Conservation (phyloP, 495 filamentous ascomycete genomes). For the Aspergillus baeticus region DNA sequence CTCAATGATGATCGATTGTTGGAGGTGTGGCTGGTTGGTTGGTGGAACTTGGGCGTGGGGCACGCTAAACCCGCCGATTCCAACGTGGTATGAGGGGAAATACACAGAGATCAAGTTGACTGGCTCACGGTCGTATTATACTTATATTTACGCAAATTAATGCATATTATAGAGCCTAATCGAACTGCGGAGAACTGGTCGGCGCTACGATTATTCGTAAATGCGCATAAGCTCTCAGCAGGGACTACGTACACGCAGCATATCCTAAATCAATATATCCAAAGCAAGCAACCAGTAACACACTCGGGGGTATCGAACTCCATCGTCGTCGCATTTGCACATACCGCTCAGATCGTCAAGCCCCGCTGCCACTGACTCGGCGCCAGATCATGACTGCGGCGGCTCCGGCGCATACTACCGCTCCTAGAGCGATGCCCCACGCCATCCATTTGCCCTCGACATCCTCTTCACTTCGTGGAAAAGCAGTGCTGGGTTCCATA, state of each 20-base stretch:
- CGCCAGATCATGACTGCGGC: constrained; percentile 78
- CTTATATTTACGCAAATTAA: no score
- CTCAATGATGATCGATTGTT: constrained; percentile 14
- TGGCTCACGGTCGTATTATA: neutral
- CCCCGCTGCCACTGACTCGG: constrained; percentile 42
- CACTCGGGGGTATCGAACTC: constrained; percentile 17
- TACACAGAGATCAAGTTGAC: neutral
- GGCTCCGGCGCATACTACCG: constrained; percentile 75
- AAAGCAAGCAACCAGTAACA: neutral
- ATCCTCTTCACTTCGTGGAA: constrained; percentile 82
- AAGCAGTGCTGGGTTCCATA: constrained; percentile 80
- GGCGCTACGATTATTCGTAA: neutral
- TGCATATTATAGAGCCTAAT: no score
- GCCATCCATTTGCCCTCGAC: constrained; percentile 76
- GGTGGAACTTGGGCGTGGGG: constrained; percentile 14
- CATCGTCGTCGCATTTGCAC: neutral
- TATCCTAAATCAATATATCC: constrained; percentile 6
- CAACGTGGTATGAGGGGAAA: neutral
- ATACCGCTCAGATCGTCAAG: constrained; percentile 11
- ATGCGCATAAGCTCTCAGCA: neutral
- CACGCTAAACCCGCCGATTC: constrained; percentile 4
- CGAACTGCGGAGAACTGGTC: neutral
- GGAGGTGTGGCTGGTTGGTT: constrained; percentile 10
- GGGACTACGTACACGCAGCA: neutral
- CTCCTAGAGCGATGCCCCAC: constrained; percentile 81